phyloP scores from a whole-genome alignment of 306 rosid species.

The Bauhinia variegata region DNA sequence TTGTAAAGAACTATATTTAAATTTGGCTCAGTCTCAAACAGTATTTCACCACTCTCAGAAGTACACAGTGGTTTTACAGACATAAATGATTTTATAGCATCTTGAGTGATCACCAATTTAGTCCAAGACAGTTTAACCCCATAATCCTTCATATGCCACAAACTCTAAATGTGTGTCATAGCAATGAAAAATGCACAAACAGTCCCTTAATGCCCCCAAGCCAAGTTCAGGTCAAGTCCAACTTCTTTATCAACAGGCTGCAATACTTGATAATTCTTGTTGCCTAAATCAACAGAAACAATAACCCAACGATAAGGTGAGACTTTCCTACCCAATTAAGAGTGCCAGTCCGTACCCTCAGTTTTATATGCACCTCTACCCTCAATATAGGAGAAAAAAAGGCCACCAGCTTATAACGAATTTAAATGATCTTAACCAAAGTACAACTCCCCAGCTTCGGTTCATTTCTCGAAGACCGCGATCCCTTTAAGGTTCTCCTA shows the following conservation, averaged over 20 bases:
- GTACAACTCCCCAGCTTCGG: neutral
- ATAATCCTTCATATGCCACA: constrained; percentile 47
- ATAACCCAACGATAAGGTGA: neutral
- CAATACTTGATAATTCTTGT: constrained; percentile 32
- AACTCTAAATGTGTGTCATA: neutral
- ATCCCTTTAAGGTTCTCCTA: constrained; percentile 11
- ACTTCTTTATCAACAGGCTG: constrained; percentile 34
- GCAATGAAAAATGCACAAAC: constrained; percentile 17
- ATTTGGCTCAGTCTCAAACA: neutral
- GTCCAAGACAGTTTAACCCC: constrained; percentile 49
- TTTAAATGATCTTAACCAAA: constrained; percentile 35
- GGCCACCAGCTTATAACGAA: constrained; percentile 38
- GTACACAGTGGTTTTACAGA: neutral
- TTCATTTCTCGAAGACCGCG: constrained; percentile 3
- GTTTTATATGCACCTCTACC: neutral
- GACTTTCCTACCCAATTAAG: constrained; percentile 36
- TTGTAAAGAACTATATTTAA: constrained; percentile 27
- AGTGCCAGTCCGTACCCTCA: constrained; percentile 33
- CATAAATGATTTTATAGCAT: neutral
- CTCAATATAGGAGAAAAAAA: neutral
- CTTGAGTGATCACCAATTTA: constrained; percentile 23
- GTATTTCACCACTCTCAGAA: constrained; percentile 37
- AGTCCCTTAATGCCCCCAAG: constrained; percentile 29
- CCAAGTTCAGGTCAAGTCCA: neutral
- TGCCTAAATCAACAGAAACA: constrained; percentile 44